phyloP scores from a whole-genome alignment of 192 early-diverging fungal genomes.

The Phlyctochytrium bullatum region DNA sequence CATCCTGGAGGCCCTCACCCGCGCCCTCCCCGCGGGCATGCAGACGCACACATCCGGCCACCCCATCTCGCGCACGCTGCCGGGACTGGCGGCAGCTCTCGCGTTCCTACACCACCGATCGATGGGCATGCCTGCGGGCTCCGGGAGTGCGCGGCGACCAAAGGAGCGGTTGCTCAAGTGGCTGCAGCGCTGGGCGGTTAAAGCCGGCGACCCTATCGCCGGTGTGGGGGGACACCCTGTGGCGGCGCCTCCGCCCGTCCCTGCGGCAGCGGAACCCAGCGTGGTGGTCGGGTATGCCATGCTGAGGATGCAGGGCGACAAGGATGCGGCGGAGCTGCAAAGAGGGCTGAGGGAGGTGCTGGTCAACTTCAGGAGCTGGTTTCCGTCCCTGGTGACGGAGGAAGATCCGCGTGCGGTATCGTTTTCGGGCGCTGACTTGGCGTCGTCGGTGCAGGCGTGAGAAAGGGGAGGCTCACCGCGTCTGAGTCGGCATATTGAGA shows the following conservation, averaged over 20 bases:
- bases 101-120: constrained; percentile 12
- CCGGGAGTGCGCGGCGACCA: not conserved
- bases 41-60: too few relatives aligned
- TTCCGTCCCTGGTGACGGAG: constrained; percentile 14
- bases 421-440: too few relatives aligned
- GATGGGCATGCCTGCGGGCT: not conserved
- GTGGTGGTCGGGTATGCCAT: not conserved
- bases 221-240: too few relatives aligned
- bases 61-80: constrained; percentile 1
- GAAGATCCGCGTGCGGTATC: constrained; percentile 6
- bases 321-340: constrained; percentile 1
- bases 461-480: too few relatives aligned
- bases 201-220: not conserved
- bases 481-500: too few relatives aligned
- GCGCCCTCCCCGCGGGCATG: not conserved
- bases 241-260: too few relatives aligned
- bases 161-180: constrained; percentile 15
- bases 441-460: too few relatives aligned
- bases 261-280: not conserved
- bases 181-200: constrained; percentile 6
- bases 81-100: not conserved
- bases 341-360: constrained; percentile 12
- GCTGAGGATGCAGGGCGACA: not conserved
- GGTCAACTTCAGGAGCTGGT: not conserved
- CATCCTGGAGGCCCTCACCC: constrained; percentile 16